Evolutionary conservation across 495 filamentous ascomycete species (phyloP).

Genomic region (Hypoxylon cercidicola): DNA sequence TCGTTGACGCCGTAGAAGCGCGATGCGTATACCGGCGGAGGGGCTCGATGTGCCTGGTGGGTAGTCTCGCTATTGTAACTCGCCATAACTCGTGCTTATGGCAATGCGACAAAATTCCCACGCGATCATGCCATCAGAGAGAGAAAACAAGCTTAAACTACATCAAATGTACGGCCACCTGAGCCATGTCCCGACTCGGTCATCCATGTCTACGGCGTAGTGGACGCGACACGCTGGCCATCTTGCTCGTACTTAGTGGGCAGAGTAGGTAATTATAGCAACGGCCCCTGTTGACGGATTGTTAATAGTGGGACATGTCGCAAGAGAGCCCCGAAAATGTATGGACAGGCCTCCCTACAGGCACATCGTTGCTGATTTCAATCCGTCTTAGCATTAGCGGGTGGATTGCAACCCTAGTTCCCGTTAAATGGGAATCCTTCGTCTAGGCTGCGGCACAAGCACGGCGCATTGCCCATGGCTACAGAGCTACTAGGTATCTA

Average conservation of each 20-base stretch:
- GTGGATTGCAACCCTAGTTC: not conserved
- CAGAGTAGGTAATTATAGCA: conserved; percentile 3
- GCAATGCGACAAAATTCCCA: not conserved
- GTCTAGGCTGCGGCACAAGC: not conserved
- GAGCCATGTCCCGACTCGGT: not conserved
- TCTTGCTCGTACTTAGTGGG: not conserved
- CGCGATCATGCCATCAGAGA: too few relatives aligned
- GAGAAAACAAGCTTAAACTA: not conserved
- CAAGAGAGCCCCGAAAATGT: too few relatives aligned
- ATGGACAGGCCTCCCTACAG: not conserved
- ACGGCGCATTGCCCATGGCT: too few relatives aligned
- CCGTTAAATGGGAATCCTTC: not conserved
- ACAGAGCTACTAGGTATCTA: too few relatives aligned
- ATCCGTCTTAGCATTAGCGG: not conserved
- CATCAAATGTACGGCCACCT: not conserved
- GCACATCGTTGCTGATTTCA: not conserved
- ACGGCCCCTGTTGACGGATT: not conserved
- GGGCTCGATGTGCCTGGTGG: not conserved
- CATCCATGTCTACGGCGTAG: not conserved
- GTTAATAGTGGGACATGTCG: not conserved
- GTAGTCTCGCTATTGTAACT: not conserved
- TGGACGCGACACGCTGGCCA: not conserved
- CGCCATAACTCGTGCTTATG: not conserved
- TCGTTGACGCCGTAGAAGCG: not conserved
- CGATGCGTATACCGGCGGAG: not conserved